Conservation (phyloP, 1,139 yeast genomes). For the Nakaseomyces delphensis region DNA sequence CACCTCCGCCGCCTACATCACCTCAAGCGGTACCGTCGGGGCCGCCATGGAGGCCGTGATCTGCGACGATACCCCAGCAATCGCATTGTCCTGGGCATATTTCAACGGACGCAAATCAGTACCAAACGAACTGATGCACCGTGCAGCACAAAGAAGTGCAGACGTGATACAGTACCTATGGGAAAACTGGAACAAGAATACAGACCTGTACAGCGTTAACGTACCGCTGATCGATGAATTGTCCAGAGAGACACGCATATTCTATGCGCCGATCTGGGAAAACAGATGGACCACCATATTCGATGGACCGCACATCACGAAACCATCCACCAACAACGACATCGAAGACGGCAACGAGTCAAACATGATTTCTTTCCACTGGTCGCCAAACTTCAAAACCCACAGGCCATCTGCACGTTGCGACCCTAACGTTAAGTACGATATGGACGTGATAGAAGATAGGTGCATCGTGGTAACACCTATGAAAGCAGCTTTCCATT, state of each 20-base stretch:
- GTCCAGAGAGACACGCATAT: constrained; percentile 47
- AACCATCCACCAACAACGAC: constrained; percentile 30
- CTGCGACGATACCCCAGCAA: constrained; percentile 54
- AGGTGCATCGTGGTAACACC: constrained; percentile 70
- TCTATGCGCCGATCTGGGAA: constrained; percentile 67
- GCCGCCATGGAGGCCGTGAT: constrained; percentile 94
- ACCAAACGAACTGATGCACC: constrained; percentile 44
- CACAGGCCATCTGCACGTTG: constrained; percentile 52
- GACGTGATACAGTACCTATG: constrained; percentile 52
- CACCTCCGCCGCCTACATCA: constrained; percentile 79
- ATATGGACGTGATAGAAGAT: constrained; percentile 40
- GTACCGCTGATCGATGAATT: constrained; percentile 59
- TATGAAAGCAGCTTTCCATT: constrained; percentile 62
- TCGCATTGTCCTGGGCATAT: constrained; percentile 81
- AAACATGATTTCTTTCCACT: constrained; percentile 46
- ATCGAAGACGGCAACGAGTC: constrained; percentile 39
- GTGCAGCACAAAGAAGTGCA: constrained; percentile 64
- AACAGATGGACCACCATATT: constrained; percentile 71
- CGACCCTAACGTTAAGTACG: constrained; percentile 37
- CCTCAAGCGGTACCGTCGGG: constrained; percentile 95
- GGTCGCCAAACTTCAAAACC: constrained; percentile 76
- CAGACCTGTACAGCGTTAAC: constrained; percentile 75
- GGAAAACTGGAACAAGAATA: constrained; percentile 45
- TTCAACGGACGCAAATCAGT: constrained; percentile 43
- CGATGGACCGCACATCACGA: constrained; percentile 25